phyloP scores from a whole-genome alignment of 805 yeast species.

The Metschnikowia kunwiensis region DNA sequence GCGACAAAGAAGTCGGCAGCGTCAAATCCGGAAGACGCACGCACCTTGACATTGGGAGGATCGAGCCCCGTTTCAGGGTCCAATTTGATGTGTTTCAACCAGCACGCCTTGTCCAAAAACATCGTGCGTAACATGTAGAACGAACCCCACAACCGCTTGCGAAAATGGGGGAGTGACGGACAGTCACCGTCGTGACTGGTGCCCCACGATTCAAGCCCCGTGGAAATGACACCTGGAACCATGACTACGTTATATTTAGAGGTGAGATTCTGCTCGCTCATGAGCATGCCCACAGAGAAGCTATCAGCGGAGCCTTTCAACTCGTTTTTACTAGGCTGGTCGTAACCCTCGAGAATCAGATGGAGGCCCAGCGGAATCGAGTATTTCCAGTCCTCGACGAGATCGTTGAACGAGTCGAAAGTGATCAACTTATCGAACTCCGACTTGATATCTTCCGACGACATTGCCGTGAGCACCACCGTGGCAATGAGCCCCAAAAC shows the following conservation, averaged over 20 bases:
- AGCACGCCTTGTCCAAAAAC: constrained; percentile 87
- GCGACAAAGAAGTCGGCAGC: constrained; percentile 96
- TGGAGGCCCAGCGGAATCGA: constrained; percentile 65
- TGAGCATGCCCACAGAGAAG: constrained; percentile 77
- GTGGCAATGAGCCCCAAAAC: constrained; percentile 66
- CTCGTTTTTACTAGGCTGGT: constrained; percentile 29
- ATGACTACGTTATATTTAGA: constrained; percentile 78
- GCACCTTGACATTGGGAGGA: constrained; percentile 72
- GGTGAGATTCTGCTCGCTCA: constrained; percentile 51
- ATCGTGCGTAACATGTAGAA: constrained; percentile 91
- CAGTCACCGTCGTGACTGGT: constrained; percentile 66
- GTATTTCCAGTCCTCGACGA: constrained; percentile 64
- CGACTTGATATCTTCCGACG: constrained; percentile 37
- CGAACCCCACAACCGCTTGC: constrained; percentile 95
- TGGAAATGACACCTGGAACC: constrained; percentile 95
- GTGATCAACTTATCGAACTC: constrained; percentile 51
- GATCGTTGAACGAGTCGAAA: constrained; percentile 56
- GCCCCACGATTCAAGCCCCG: constrained; percentile 95
- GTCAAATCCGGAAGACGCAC: constrained; percentile 96
- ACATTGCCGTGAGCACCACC: constrained; percentile 47
- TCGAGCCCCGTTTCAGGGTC: constrained; percentile 92
- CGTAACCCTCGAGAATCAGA: constrained; percentile 56
- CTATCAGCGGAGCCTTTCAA: constrained; percentile 66
- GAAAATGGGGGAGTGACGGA: constrained; percentile 77
- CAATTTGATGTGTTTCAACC: constrained; percentile 88